Base-by-base conservation (phyloP, 2,329 filamentous ascomycete species). In the Diaporthe eres region DNA sequence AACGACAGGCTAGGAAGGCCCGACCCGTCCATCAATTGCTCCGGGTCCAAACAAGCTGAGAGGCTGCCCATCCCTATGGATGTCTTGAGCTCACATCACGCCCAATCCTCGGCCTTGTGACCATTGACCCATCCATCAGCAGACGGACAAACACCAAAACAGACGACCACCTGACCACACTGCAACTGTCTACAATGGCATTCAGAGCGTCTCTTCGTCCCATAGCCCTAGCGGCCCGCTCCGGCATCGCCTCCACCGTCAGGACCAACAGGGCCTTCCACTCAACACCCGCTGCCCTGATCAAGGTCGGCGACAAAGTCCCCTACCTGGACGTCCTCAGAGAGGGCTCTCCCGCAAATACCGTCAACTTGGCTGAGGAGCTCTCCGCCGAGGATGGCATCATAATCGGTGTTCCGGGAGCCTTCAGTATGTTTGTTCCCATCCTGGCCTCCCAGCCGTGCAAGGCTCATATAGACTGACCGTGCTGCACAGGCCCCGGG, bases 311-410 rank as follows among this genome's bases (percentile, higher is more conserved):
- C 81, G 95, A 98, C 84, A 86, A 89, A 79, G 88, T 98, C 74
- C 97, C 96, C 60, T 86, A 92, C 84, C 86, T 96, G 75, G 92
- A 95, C 78, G 92, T 94, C 68, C 90, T 98, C 80, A 93, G 92
- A 78, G 94, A 98, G 86, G 90, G 91, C 85, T 95, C 94, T n/a
- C 96, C 96, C 0, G 95, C 94, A 77, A 97, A 95, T 90, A 97
- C 96, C 86, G 92, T 98, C 84, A 96, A 95, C 85, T 89, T 98
- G 76, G 91, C 94, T 80, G 90, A 93, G 78, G 95, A 97, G 87
- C 89, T 97, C 78, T 83, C 84, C 77, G 88, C 88, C 78, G 92
- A 91, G 78, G 94, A 95, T 82, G 95, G 94, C 75, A 86, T 98
- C 80, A 93, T 98, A 82, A 90, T 98, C 79, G 95, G 95, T 77